Evolutionary conservation across 805 yeast genomes (phyloP), one percentile per base, ranked within the genome.

Genomic region (Metahyphopichia silvanorum): DNA sequence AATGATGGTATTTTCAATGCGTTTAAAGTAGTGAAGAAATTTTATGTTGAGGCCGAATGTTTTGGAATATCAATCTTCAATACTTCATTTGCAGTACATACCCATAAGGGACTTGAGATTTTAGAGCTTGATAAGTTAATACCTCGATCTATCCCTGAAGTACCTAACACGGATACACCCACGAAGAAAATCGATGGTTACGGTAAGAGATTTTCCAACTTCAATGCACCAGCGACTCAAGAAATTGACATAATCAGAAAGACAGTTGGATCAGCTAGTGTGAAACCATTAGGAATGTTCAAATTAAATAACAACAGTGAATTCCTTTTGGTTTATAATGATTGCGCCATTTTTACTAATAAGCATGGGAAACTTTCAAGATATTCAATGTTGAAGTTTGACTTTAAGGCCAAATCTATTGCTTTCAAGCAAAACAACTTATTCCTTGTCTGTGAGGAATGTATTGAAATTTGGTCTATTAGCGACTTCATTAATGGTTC

Each of bases 381-480:
- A 14, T 58, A 55, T 21, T 53, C 68, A 6, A 50, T 66, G 23
- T 53, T 78, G 3, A 55, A 60, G 37, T 76, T 74, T 43, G 64
- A 60, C 14, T 64, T 63, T 47, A 56, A 55, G 38, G 68, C 70
- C 7, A 54, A 51, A 42, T 50, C 50, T 10, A 47, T 63, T n/a
- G 49, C 68, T 1, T 66, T 63, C 35, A 22, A 27, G 19, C 44
- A 57, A 26, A 62, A 65, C 38, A 47, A 60, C 34, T 43, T 67
- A 11, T 54, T 66, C 25, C 34, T 82, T 4, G 69, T 77, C 18
- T 77, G 82, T 25, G 78, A 79, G 14, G 87, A 83, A 42, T 70
- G 79, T 29, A 66, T 85, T 6, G 95, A 86, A 48, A 67, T 86
- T 3, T 77, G 88, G 63, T 69, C 77, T 21, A 60, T 82, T 16